phyloP scores from a whole-genome alignment of 768 basidiomycete genomes.

The Fomitopsis serialis region DNA sequence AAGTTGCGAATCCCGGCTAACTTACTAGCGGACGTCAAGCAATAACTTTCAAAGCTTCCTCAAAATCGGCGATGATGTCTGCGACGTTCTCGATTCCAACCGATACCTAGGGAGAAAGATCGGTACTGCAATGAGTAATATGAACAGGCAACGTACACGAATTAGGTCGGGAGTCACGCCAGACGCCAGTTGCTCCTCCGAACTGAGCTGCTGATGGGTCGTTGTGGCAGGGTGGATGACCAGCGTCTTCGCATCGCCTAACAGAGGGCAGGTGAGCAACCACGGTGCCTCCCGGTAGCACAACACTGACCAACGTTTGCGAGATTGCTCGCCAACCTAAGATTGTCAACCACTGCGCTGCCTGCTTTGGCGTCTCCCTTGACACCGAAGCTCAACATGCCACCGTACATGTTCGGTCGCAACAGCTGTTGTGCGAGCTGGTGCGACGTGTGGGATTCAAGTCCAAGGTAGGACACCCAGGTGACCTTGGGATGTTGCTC shows the following conservation, averaged over 20 bases:
- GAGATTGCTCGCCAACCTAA: slow-evolving; percentile 66
- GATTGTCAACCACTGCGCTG: slow-evolving; percentile 59
- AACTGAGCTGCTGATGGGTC: slow-evolving; percentile 66
- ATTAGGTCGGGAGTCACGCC: slow-evolving; percentile 77
- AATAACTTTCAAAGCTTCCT: slow-evolving; percentile 28
- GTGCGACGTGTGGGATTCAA: slow-evolving; percentile 57
- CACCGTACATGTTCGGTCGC: slow-evolving; percentile 55
- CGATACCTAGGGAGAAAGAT: slow-evolving; percentile 25
- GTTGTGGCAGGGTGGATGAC: slow-evolving; percentile 77
- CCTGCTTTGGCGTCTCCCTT: slow-evolving; percentile 46
- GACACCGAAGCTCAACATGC: slow-evolving; percentile 75
- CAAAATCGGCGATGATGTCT: slow-evolving; percentile 41
- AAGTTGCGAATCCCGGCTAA: not conserved
- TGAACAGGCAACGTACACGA: slow-evolving; percentile 38
- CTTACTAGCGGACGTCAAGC: not conserved
- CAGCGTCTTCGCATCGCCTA: slow-evolving; percentile 72
- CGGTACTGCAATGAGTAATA: not conserved
- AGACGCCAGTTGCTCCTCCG: slow-evolving; percentile 53
- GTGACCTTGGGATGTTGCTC: slow-evolving; percentile 58
- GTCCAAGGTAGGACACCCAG: slow-evolving; percentile 80
- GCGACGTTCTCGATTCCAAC: slow-evolving; percentile 37
- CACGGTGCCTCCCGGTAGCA: not conserved
- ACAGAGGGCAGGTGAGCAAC: not conserved
- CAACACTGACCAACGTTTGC: slow-evolving; percentile 58
- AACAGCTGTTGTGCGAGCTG: slow-evolving; percentile 51